Conservation (phyloP, 1,284 basidiomycete species). For the Xerocomus nothofagi region DNA sequence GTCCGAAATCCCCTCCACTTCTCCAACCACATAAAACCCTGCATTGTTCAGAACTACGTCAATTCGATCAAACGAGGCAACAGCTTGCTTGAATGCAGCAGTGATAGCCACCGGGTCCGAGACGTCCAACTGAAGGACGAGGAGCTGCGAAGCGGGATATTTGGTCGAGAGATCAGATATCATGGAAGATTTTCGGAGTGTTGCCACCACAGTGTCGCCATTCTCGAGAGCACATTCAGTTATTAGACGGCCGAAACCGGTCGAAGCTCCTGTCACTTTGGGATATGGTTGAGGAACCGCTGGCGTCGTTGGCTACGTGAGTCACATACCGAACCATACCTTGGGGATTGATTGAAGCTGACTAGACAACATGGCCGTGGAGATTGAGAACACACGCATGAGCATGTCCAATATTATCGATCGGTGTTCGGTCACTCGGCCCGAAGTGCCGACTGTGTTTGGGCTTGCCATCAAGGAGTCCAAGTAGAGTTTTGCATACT, state of each 20-base stretch:
- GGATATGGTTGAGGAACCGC: background rate
- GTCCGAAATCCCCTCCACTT: conserved; percentile 34
- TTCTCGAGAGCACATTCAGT: conserved; percentile 27
- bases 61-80: conserved; percentile 26
- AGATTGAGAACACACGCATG: background rate
- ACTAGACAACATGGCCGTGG: conserved; percentile 6
- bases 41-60: conserved; percentile 41
- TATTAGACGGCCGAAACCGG: conserved; percentile 31
- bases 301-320: background rate
- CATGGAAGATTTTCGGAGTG: conserved; percentile 30
- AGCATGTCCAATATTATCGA: too few species aligned
- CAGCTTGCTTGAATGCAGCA: conserved; percentile 27
- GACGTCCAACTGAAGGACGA: conserved; percentile 33
- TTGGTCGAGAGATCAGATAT: conserved; percentile 24
- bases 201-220: conserved; percentile 35
- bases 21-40: conserved; percentile 28
- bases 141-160: conserved; percentile 25
- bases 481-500: too few species aligned
- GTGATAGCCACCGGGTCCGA: conserved; percentile 19
- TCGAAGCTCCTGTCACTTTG: conserved; percentile 35
- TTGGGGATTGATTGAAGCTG: conserved; percentile 10
- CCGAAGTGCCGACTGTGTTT: too few species aligned
- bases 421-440: too few species aligned
- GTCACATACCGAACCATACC: conserved; percentile 30
- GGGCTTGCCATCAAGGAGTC: too few species aligned